Percentiles rank a stretch among this genome's conserved stretches.
Evolutionary conservation across 2,329 filamentous ascomycete genomes (phyloP).

Genomic region (Intubia oerlemansii): DNA sequence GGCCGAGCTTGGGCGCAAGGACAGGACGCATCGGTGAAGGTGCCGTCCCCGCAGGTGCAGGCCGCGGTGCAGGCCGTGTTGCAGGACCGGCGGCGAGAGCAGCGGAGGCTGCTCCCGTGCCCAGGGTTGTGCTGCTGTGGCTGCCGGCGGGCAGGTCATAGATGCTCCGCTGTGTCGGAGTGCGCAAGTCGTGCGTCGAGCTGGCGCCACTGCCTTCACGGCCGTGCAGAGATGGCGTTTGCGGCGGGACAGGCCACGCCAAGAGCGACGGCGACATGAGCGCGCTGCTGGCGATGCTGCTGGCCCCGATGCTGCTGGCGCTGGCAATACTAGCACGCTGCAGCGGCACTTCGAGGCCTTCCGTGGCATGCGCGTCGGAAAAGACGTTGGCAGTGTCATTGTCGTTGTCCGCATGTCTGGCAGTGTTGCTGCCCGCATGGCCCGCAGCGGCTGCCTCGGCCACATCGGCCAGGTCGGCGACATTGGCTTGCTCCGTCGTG

Average conservation of each 20-base stretch:
- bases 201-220: no score
- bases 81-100: background rate
- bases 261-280: conserved; percentile 5
- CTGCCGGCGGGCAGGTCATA: background rate
- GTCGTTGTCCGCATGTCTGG: background rate
- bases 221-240: conserved; percentile 7
- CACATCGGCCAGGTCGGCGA: background rate
- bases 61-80: background rate
- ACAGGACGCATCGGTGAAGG: background rate
- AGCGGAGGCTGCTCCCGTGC: background rate
- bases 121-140: conserved; percentile 1
- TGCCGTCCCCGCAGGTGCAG: background rate
- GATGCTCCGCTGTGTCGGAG: background rate
- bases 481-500: no score
- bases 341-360: no score
- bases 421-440: background rate
- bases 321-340: no score
- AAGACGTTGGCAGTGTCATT: background rate
- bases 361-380: background rate
- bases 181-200: no score
- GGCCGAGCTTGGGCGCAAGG: background rate
- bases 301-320: conserved; percentile 4
- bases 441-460: background rate
- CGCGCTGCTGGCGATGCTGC: conserved; percentile 8
- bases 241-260: conserved; percentile 7